Evolutionary conservation across 441 rosid species (phyloP), one percentile per base, ranked within the genome.

Genomic region (Geranium incanum): DNA sequence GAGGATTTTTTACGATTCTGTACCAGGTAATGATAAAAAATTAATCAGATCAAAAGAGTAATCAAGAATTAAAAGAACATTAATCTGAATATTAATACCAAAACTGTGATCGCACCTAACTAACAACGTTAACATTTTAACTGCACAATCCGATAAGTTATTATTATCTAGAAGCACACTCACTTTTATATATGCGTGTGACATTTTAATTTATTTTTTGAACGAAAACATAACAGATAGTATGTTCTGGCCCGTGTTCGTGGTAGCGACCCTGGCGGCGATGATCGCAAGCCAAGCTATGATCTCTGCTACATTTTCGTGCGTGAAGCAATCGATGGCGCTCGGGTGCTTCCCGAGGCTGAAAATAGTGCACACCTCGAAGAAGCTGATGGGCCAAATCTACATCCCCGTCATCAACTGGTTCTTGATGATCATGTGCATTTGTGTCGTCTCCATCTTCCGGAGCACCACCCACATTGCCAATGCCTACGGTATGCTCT

Each of bases 231-330:
- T 23, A 23, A 23, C 33, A 90, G 99, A 82, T 79, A 80, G 65
- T 78, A 86, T 81, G 66, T 89, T 94, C 82, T 92, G 99, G 97
- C 89, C 88, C 19, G 83, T 92, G 74, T 83, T 94, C 63, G 62
- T 90, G 63, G 79, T 90, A 78, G 99, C 97, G 71, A 94, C 87
- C 55, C 67, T 92, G 63, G 97, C 99, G 28, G 99, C 99, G 48
- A 96, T 95, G 2, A 97, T 90, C 68, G 99, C 97, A 63, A 86
- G 99, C 75, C 99, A 92, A 82, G 96, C 99, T 39, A 89, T 95
- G 63, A 95, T 92, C 75, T 92, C 99, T 0, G 99, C 96, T 52
- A 92, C 99, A 19, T 95, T 92, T 75, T 95, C 99, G 0, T 92
- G 92, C 76, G 87, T 95, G 75, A 95, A 95, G 75, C 99, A 95